Base-by-base conservation (phyloP, 2,329 filamentous ascomycete genomes). In the Xylariaceae sp. region DNA sequence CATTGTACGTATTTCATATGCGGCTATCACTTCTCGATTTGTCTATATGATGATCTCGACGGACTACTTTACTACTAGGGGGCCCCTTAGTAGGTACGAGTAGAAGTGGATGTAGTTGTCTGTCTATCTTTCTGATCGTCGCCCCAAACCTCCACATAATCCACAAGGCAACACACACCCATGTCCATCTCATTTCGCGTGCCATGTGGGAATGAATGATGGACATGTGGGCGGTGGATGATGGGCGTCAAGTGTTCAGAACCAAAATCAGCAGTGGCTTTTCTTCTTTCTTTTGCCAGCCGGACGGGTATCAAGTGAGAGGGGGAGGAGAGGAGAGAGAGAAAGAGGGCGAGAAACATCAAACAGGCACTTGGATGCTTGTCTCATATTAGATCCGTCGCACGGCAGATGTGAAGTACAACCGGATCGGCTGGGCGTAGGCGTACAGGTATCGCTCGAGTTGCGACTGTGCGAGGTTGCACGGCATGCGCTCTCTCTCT, bases 351-450 rank as follows among this genome's bases (percentile, higher is more conserved):
- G 23, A 30, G 23, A 61, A 60, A 62, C 61, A 34, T 54, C 63
- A 68, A 65, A 65, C 64, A 66, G 64, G 62, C 54, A 65, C 67
- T 61, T 30, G 23, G 58, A 66, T 64, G 58, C 59, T 41, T 65
- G 66, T 68, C 66, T 65, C 53, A 61, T 59, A 65, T 64, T 47
- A 58, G 58, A 58, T 58, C 60, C 58, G 64, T 68, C 59, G 56
- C 65, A 69, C 68, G 15, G 62, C 67, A 67, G 67, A 62, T 62
- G 60, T 54, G 51, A 55, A 63, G 65, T 66, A 66, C 64, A 67
- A 66, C 68, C 66, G 66, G 68, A 67, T 68, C 67, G 68, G 68
- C 65, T 69, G 64, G 57, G 58, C 57, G 66, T 30, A 68, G 64
- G 60, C 61, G 61, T 63, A 67, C 65, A 64, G 59, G 64, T 66